Conservation (phyloP, 2,329 filamentous ascomycete species). For the Dothistroma septosporum region DNA sequence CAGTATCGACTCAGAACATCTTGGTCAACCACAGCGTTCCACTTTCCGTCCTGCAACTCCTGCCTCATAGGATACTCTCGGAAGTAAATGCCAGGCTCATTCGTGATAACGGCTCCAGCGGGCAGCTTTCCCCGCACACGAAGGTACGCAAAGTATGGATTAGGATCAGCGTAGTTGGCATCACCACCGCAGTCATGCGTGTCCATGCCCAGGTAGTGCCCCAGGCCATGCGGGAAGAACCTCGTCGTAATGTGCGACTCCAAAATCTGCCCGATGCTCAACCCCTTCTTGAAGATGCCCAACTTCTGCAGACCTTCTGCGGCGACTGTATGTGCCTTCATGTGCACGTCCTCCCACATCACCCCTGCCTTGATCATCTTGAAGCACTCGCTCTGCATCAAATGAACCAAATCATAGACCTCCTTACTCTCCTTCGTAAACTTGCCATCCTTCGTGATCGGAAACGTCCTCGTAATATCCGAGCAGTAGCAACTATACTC, state of each 20-base stretch:
- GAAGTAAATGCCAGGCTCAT: constrained; percentile 88
- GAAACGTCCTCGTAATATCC: constrained; percentile 80
- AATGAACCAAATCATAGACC: constrained; percentile 60
- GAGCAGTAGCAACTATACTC: constrained; percentile 49
- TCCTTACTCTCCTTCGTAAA: constrained; percentile 66
- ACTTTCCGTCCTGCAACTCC: constrained; percentile 59
- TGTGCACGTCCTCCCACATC: constrained; percentile 76
- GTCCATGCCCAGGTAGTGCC: constrained; percentile 52
- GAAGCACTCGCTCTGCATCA: constrained; percentile 81
- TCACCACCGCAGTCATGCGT: constrained; percentile 50
- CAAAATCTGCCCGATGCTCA: constrained; percentile 42
- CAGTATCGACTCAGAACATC: constrained; percentile 66
- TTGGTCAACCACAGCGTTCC: constrained; percentile 62
- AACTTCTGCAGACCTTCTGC: constrained; percentile 73
- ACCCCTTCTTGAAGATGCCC: constrained; percentile 57
- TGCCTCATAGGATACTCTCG: constrained; percentile 68
- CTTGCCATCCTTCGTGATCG: constrained; percentile 59
- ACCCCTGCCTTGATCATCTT: constrained; percentile 68
- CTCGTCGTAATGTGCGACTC: constrained; percentile 44
- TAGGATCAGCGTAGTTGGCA: constrained; percentile 59
- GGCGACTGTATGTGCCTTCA: constrained; percentile 73
- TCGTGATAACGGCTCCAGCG: constrained; percentile 75
- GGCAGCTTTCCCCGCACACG: constrained; percentile 56
- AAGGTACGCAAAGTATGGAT: constrained; percentile 82
- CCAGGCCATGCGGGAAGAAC: constrained; percentile 51